These are phyloP conservation scores for Incumbomyces delicatus DNA, from an alignment of 2,329 filamentous ascomycete species.

Conservation along the genomic window DNA sequence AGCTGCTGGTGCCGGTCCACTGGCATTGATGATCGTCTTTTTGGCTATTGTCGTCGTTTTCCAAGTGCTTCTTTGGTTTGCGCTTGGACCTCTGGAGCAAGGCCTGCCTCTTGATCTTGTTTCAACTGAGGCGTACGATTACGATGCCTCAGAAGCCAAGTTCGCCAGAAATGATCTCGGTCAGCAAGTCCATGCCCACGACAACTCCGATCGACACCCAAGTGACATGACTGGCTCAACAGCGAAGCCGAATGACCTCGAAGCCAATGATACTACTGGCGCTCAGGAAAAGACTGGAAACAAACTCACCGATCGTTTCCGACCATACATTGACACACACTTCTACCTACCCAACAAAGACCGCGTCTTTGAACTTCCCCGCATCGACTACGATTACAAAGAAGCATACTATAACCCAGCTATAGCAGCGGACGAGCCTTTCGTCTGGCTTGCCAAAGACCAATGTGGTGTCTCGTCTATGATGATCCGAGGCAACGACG, in stretches of 20 bases:
- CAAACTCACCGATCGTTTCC: slow-evolving; percentile 1
- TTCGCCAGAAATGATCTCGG: slow-evolving; percentile 51
- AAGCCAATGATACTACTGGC: neutral
- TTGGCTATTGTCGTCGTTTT: slow-evolving; percentile 65
- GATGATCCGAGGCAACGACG: slow-evolving; percentile 62
- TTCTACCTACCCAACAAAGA: slow-evolving; percentile 17
- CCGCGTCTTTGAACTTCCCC: slow-evolving; percentile 10
- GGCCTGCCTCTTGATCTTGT: slow-evolving; percentile 61
- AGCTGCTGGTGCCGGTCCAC: slow-evolving; percentile 44
- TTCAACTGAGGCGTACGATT: slow-evolving; percentile 10
- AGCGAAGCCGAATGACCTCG: neutral
- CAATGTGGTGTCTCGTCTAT: slow-evolving; percentile 62
- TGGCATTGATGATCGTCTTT: slow-evolving; percentile 68
- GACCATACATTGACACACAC: slow-evolving; percentile 7
- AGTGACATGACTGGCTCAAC: slow-evolving; percentile 4
- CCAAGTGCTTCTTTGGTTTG: slow-evolving; percentile 49
- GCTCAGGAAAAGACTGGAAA: neutral
- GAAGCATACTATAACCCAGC: slow-evolving; percentile 68
- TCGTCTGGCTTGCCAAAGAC: slow-evolving; percentile 76
- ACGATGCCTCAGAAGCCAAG: slow-evolving; percentile 30
- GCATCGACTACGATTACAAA: slow-evolving; percentile 53
- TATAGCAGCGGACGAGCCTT: slow-evolving; percentile 50
- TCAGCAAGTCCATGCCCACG: slow-evolving; percentile 30
- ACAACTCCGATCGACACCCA: slow-evolving; percentile 16
- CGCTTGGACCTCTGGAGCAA: slow-evolving; percentile 39